Base-by-base conservation (phyloP, 352 stramenopile species). In the Globisporangium spinosum region DNA sequence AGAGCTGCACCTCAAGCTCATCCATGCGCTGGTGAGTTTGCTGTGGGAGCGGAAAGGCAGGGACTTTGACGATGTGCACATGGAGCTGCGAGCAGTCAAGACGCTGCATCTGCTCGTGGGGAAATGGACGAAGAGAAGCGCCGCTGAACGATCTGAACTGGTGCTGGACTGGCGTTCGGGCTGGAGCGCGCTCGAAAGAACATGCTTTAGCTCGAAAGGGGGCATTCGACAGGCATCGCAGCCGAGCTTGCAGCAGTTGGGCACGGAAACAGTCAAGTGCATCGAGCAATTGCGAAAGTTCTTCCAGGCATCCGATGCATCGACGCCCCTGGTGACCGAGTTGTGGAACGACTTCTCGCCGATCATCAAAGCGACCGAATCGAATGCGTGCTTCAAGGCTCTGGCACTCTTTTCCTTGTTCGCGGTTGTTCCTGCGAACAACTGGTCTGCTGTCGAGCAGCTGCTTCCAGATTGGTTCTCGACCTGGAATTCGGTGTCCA, bases 331-430 rank as follows among this genome's bases (percentile, higher is more conserved):
- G 34, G 74, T 85, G 13, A 34, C 63, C 10, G 80, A 89, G 29
- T 27, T 93, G 32, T 93, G 85, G 85, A 45, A 25, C 0, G 71
- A 78, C 35, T 83, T 93, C 40, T 74, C 69, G 1, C 54, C 64
- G 10, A 64, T 43, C 7, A 78, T 91, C 51, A 73, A 79, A 53
- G 70, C 87, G 25, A 77, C 76, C 22, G 75, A 77, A 43, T 80
- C 73, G 58, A 90, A 70, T 22, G 68, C 77, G 22, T 89, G 85
- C 40, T 90, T 91, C 65, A 77, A 82, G 38, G 78, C 79, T 25
- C 62, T 89, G 12, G 83, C 78, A 45, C 76, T 77, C n/a, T 85
- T 93, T n/a, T 89, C 81, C 7, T 56, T 90, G 29, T 73, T 93
- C 17, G 66, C 85, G 6, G 65, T 64, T 58, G 60, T 74, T 7